These are phyloP conservation scores for Leccinum broughii DNA, from an alignment of 768 basidiomycete species.

Conservation along the genomic window DNA sequence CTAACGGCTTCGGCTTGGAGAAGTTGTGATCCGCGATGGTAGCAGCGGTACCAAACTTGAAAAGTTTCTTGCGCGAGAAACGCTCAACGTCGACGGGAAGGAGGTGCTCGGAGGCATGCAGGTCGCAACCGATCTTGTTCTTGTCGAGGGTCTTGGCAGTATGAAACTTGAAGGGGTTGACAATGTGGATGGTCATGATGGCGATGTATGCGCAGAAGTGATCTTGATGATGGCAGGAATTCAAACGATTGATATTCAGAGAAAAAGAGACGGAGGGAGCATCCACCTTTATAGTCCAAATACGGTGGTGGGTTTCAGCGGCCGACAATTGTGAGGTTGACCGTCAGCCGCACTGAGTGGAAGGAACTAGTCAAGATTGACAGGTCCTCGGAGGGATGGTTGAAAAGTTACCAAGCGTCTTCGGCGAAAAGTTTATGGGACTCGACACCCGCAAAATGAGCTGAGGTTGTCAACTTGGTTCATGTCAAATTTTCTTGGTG, in stretches of 20 bases:
- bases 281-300: slow-evolving; percentile 11
- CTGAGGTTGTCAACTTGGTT: neutral
- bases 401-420: slow-evolving; percentile 5
- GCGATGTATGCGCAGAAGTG: slow-evolving; percentile 4
- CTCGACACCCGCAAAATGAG: neutral
- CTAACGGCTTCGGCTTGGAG: slow-evolving; percentile 1
- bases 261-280: neutral
- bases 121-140: slow-evolving; percentile 3
- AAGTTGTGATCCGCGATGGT: neutral
- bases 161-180: slow-evolving; percentile 17
- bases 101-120: neutral
- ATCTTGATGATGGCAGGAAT: slow-evolving; percentile 2
- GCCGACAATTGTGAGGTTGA: slow-evolving; percentile 6
- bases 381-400: slow-evolving; percentile 1
- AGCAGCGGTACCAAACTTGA: slow-evolving; percentile 11
- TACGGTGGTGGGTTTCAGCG: slow-evolving; percentile 6
- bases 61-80: slow-evolving; percentile 4
- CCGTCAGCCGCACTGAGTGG: slow-evolving; percentile 14
- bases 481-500: neutral
- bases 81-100: neutral
- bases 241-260: neutral
- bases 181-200: slow-evolving; percentile 15
- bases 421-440: neutral
- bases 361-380: slow-evolving; percentile 3
- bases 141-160: slow-evolving; percentile 2